Base-by-base conservation (phyloP, 2,329 filamentous ascomycete species). In the Ophiostoma sp. region DNA sequence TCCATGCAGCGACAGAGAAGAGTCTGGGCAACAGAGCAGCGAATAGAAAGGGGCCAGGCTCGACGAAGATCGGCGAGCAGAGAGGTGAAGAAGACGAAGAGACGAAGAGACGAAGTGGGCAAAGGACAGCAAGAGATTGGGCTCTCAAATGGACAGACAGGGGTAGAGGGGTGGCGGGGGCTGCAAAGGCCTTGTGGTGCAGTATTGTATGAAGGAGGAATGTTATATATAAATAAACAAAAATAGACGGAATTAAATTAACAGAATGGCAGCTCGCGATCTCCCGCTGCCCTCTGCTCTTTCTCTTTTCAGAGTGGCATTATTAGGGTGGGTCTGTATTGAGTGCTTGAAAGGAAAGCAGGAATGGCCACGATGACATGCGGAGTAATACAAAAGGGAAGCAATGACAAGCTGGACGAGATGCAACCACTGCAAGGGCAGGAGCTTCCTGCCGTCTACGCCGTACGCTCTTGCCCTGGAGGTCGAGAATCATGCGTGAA, bases 31-130 rank as follows among this genome's bases (percentile, higher is more conserved):
- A 27, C 27, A 40, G 27, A 55, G 52, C 64, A 69, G 52, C 64
- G 58, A 65, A 62, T 62, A 62, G 62, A 68, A 65, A 68, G 45
- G 49, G 62, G 62, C 42, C 27, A 65, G 64, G 42, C 58, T 68
- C 38, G 55, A 60, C 55, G 38, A 60, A 27, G 55, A 60, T 60
- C 55, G 55, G 55, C 55, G 18, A 52, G 38, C 36, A 44, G 16
- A 27, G 66, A n/a, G 42, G 58, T 45, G 40, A n/a, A 18, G 66
- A 67, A 55, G 45, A 65, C 38, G 27, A 27, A 27, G 27, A 27
- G 27, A 27, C 27, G 27, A 27, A 27, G 27, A 27, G 27, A 27
- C 27, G 16, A 65, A 68, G 64, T 60, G 62, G 38, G 41, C 42
- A 66, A 55, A 66, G 44, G 47, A 63, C 64, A 52, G 64, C 55